These are phyloP conservation scores for Pseudogymnoascus sp. DNA, from an alignment of 2,329 filamentous ascomycete genomes.

Conservation along the genomic window DNA sequence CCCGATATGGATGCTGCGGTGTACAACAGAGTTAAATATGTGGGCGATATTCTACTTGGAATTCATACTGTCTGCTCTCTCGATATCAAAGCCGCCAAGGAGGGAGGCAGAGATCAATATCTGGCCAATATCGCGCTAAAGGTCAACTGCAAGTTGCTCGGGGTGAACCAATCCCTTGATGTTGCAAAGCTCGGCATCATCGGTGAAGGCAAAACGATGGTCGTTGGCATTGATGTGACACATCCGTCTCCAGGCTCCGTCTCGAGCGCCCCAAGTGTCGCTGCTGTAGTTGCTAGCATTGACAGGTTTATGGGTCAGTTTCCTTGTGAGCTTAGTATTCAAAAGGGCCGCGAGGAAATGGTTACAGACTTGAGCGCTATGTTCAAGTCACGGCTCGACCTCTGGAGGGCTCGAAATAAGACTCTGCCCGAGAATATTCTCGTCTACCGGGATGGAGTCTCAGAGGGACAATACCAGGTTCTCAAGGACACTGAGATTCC, in stretches of 20 bases:
- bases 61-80: slow-evolving; percentile 27
- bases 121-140: slow-evolving; percentile 67
- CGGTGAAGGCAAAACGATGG: slow-evolving; percentile 65
- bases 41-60: slow-evolving; percentile 24
- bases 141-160: slow-evolving; percentile 73
- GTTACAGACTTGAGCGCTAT: slow-evolving; percentile 46
- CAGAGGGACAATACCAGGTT: slow-evolving; percentile 69
- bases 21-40: slow-evolving; percentile 28
- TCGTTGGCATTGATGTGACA: slow-evolving; percentile 83
- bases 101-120: slow-evolving; percentile 38
- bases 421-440: slow-evolving; percentile 65
- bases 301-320: slow-evolving; percentile 67
- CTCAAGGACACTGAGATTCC: slow-evolving; percentile 65
- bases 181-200: slow-evolving; percentile 50
- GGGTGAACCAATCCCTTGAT: slow-evolving; percentile 59
- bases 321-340: slow-evolving; percentile 65
- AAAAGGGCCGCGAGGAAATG: slow-evolving; percentile 63
- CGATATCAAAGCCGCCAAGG: slow-evolving; percentile 21
- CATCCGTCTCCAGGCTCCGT: slow-evolving; percentile 67
- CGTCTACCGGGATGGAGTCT: slow-evolving; percentile 84
- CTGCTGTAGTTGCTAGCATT: slow-evolving; percentile 70
- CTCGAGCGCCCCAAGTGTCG: slow-evolving; percentile 61
- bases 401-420: slow-evolving; percentile 57
- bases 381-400: slow-evolving; percentile 54
- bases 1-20: slow-evolving; percentile 18